Base-by-base conservation (phyloP, 805 yeast genomes). In the Pichia occidentalis region DNA sequence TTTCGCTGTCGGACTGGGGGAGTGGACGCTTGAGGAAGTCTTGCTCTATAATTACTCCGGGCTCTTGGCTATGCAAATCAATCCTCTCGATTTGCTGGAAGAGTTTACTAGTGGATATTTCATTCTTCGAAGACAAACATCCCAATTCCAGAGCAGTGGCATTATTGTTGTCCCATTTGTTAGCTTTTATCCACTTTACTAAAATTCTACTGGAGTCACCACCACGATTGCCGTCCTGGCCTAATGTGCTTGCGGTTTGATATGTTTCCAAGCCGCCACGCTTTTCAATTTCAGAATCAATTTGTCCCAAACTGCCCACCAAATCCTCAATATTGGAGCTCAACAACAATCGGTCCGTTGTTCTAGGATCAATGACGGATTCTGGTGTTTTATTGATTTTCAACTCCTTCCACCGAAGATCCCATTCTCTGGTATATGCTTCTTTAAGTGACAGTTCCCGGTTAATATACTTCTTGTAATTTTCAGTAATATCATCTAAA, bases 121-220 rank as follows among this genome's bases (percentile, higher is more conserved):
- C 61, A 52, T 90, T 90, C 27, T 69, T 56, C 0, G 83, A 73
- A 22, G 82, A 75, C 16, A 90, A 58, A 36, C 86, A 80, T 0
- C 98, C 98, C 29, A 90, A 80, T 56, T 90, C 98, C 21, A 90
- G 63, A 0, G 94, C 82, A 16, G 29, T 50, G 5, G 20, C 35
- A n/a, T 27, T 24, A n/a, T 32, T 29, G 9, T 18, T 12, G 5
- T 26, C 26, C 34, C 37, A 31, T 4, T 22, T 13, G 5, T 34
- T 29, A 5, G 53, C 48, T 7, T 43, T 49, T 5, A 85, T 59
- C 88, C 94, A 85, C 39, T 77, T 73, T n/a, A 85, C 70, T 31
- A 90, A 62, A 50, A 78, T 67, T 48, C 80, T 84, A 2, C 95
- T 86, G 0, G 96, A 85, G 54, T 90, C 98, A 2, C 96, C 95